These are phyloP conservation scores for Carex kokanica DNA, from an alignment of 176 grass and related monocot genomes.

Conservation along the genomic window DNA sequence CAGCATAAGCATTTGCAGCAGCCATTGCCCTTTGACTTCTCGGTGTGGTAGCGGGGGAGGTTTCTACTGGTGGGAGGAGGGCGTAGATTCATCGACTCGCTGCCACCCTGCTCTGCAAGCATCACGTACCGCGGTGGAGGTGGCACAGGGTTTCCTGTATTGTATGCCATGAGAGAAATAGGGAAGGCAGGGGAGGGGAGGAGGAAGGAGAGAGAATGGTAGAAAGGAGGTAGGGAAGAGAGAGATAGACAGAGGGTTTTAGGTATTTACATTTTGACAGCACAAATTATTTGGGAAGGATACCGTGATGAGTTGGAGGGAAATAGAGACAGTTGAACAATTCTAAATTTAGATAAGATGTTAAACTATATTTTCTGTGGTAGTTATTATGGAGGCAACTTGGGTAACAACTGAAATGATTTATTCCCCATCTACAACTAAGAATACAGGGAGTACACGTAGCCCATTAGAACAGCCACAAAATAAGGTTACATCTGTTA, in stretches of 20 bases:
- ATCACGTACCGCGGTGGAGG: constrained; percentile 34
- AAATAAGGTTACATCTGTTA: no score
- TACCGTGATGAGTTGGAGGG: background rate
- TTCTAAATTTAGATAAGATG: constrained; percentile 18
- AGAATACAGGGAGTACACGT: background rate
- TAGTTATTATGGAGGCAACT: background rate
- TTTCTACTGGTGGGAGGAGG: constrained; percentile 40
- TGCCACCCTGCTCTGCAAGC: constrained; percentile 26
- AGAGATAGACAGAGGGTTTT: background rate
- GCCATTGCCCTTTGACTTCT: constrained; percentile 12
- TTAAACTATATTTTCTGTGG: background rate
- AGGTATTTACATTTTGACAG: background rate
- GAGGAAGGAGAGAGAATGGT: background rate
- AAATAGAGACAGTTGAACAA: constrained; percentile 13
- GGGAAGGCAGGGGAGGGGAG: background rate
- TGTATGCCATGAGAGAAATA: constrained; percentile 5
- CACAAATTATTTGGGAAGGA: background rate
- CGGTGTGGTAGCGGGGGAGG: constrained; percentile 44
- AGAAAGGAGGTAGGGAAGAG: background rate
- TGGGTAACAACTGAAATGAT: background rate
- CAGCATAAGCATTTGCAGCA: constrained; percentile 49
- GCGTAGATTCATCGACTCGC: background rate
- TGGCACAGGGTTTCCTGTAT: background rate
- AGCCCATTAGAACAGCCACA: no score
- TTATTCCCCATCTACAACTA: background rate